Base-by-base conservation (phyloP, 192 early-diverging fungal genomes). In the Backusella luteola region DNA sequence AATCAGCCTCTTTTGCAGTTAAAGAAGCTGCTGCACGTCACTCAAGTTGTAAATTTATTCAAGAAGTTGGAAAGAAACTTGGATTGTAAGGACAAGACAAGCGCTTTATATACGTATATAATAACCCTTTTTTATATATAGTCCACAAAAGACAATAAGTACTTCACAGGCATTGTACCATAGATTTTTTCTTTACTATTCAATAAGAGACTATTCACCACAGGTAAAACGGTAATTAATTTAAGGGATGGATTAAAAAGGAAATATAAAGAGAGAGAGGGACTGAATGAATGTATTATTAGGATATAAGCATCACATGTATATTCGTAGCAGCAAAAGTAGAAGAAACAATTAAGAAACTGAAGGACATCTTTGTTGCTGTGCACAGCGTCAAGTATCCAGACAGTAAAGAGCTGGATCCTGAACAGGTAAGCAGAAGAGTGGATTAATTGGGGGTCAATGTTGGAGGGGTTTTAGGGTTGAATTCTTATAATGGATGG, bases 321-420 rank as follows among this genome's bases (percentile, higher is more conserved):
- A 74, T 95, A 26, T 93, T 95, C 79, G 91, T 95, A 1, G 92
- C 93, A 4, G 91, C 90, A 53, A 96, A 96, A 73, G 91, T 95
- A 72, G 94, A 96, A 67, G 95, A 96, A 66, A 95, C 94, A 0
- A 90, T 92, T 59, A 96, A 96, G 72, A 93, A 92, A 70, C 81
- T 93, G 26, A 90, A 92, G 70, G 95, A 96, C 72, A 91, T 96
- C 6, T 84, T 94, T 52, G 84, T 93, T 4, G 88, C 85, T 35
- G 88, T 89, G 0, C 89, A 89, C 41, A 78, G 81, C 36, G 79
- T 88, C n/a, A 69, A 80, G 38, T 82, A 87, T 52, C 85, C 89
- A 1, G 80, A 85, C 7, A 80, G 78, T 17, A 74, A 86, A 36
- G 88, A 91, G 75, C 81, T 87, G 36, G 86, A 90, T 71, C 77